These are phyloP conservation scores for Mycosphaerelloides madeirae DNA, from an alignment of 2,329 filamentous ascomycete species.

Conservation along the genomic window DNA sequence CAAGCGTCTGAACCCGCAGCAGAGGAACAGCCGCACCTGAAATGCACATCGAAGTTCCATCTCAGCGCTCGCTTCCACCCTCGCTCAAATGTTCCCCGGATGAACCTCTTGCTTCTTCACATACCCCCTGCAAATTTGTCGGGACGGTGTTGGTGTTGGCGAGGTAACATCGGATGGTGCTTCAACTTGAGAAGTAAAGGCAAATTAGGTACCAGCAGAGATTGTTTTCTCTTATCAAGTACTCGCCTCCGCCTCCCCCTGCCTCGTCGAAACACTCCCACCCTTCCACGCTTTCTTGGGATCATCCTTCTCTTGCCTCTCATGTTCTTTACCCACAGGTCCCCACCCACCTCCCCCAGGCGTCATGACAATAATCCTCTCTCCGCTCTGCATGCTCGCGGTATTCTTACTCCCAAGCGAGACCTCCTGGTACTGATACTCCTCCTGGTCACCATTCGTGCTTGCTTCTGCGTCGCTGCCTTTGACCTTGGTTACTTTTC, in stretches of 20 bases:
- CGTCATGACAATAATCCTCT: slow-evolving; percentile 71
- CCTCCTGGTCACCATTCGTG: slow-evolving; percentile 11
- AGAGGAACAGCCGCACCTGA: no score
- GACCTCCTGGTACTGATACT: slow-evolving; percentile 51
- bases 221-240: no score
- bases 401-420: slow-evolving; percentile 78
- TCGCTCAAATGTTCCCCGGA: no score
- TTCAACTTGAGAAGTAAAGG: no score
- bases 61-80: no score
- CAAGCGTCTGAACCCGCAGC: no score
- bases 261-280: slow-evolving; percentile 53
- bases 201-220: no score
- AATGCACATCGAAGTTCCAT: no score
- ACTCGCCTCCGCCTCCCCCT: slow-evolving; percentile 49
- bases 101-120: no score
- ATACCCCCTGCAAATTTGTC: no score
- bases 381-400: slow-evolving; percentile 68
- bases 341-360: slow-evolving; percentile 80
- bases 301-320: slow-evolving; percentile 47
- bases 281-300: slow-evolving; percentile 56
- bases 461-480: slow-evolving; percentile 27
- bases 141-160: no score
- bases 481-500: slow-evolving; percentile 52
- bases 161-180: no score
- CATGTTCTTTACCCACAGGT: slow-evolving; percentile 52